Conservation (phyloP, 257 asterid species). For the Nicotiana tomentosiformis region DNA sequence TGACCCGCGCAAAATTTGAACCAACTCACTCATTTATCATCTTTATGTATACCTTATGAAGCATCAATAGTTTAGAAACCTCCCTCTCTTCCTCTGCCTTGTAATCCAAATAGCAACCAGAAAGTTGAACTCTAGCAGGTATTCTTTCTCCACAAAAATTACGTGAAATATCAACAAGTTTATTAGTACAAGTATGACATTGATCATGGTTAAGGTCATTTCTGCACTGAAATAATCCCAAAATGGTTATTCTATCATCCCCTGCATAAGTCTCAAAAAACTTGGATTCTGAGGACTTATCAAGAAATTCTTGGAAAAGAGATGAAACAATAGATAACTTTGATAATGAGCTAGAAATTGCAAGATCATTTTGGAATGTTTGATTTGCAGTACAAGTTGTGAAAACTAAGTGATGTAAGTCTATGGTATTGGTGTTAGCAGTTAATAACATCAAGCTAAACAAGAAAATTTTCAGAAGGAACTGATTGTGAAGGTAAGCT, state of each 20-base stretch:
- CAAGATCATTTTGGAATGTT: slow-evolving; percentile 16
- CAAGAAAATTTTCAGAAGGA: slow-evolving; percentile 3
- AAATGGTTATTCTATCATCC: slow-evolving; percentile 29
- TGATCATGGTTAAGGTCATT: slow-evolving; percentile 33
- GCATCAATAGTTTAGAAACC: slow-evolving; percentile 17
- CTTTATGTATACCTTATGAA: slow-evolving; percentile 34
- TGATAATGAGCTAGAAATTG: neutral
- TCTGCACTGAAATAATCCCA: slow-evolving; percentile 59
- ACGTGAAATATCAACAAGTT: slow-evolving; percentile 23
- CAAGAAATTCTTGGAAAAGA: slow-evolving; percentile 37
- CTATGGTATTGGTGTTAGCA: slow-evolving; percentile 11
- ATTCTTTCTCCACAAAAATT: slow-evolving; percentile 29
- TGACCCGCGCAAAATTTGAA: neutral
- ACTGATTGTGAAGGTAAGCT: neutral
- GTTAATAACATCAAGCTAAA: slow-evolving; percentile 17
- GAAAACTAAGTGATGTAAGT: slow-evolving; percentile 38
- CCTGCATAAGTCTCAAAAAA: slow-evolving; percentile 48
- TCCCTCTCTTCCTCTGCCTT: slow-evolving; percentile 33
- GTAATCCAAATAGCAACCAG: slow-evolving; percentile 55
- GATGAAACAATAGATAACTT: slow-evolving; percentile 26
- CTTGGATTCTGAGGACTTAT: slow-evolving; percentile 35
- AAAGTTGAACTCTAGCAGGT: slow-evolving; percentile 57
- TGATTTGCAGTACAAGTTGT: slow-evolving; percentile 35
- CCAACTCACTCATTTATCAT: neutral
- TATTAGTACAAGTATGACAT: slow-evolving; percentile 43